Evolutionary conservation across 177 flowering plant species (phyloP).

Genomic region (Tripterygium wilfordii): DNA sequence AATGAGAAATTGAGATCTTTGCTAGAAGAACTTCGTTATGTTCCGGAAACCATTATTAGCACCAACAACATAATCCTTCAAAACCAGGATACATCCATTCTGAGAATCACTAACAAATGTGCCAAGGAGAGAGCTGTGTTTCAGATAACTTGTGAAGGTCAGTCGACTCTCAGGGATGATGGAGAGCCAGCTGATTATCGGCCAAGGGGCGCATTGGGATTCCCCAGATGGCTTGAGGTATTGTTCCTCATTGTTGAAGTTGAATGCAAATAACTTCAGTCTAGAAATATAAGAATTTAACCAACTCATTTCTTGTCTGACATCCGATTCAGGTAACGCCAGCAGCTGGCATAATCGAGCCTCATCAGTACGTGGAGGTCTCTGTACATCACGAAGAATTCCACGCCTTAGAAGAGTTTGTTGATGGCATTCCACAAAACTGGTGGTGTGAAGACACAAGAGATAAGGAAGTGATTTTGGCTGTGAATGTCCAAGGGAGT

Average conservation of each 20-base stretch:
- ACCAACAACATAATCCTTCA: constrained; percentile 56
- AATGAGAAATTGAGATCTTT: constrained; percentile 49
- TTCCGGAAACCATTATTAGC: constrained; percentile 74
- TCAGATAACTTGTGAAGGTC: constrained; percentile 64
- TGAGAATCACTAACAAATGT: constrained; percentile 64
- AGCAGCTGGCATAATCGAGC: constrained; percentile 66
- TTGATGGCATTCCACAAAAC: constrained; percentile 75
- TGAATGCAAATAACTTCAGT: too few relatives aligned
- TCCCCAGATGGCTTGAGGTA: constrained; percentile 99
- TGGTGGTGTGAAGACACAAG: constrained; percentile 90
- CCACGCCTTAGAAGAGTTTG: constrained; percentile 56
- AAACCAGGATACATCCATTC: constrained; percentile 53
- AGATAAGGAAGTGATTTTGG: constrained; percentile 69
- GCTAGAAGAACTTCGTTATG: constrained; percentile 37
- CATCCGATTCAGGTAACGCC: constrained; percentile 62
- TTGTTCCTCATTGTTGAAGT: too few relatives aligned
- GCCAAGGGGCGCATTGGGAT: constrained; percentile 66
- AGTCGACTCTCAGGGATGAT: constrained; percentile 45
- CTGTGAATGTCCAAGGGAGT: constrained; percentile 45
- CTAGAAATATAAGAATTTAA: too few relatives aligned
- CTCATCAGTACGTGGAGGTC: constrained; percentile 61
- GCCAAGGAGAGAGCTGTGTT: constrained; percentile 45
- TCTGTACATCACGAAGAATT: constrained; percentile 65
- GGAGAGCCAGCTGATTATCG: constrained; percentile 35
- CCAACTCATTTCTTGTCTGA: constrained; percentile 1